These are phyloP conservation scores for Candida mattraensis DNA, from an alignment of 805 yeast genomes.

Conservation along the genomic window DNA sequence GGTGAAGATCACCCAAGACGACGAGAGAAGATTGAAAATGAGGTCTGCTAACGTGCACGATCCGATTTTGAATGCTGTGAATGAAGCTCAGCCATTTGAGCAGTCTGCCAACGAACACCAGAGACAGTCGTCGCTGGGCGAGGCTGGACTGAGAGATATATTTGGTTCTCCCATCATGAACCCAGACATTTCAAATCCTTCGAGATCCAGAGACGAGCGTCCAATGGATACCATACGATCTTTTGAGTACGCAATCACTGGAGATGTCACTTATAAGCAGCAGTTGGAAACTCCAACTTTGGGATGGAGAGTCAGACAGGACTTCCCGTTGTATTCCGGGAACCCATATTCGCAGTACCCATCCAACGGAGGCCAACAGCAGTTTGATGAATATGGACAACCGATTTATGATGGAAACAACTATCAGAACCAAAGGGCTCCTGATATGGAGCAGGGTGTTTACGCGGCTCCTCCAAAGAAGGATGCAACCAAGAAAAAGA, in stretches of 20 bases:
- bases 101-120: slow-evolving; percentile 42
- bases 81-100: slow-evolving; percentile 95
- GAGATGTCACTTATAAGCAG: slow-evolving; percentile 76
- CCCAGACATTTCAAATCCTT: slow-evolving; percentile 91
- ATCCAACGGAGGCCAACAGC: slow-evolving; percentile 30
- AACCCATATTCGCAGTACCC: slow-evolving; percentile 36
- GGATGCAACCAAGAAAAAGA: slow-evolving; percentile 66
- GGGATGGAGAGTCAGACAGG: slow-evolving; percentile 86
- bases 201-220: slow-evolving; percentile 90
- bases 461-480: slow-evolving; percentile 45
- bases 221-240: slow-evolving; percentile 94
- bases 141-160: slow-evolving; percentile 65
- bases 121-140: slow-evolving; percentile 34
- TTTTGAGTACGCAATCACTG: slow-evolving; percentile 92
- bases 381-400: slow-evolving; percentile 38
- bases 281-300: slow-evolving; percentile 74
- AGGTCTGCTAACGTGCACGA: slow-evolving; percentile 76
- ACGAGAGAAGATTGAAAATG: slow-evolving; percentile 55
- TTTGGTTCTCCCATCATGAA: slow-evolving; percentile 79
- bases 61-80: slow-evolving; percentile 91
- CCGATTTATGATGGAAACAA: slow-evolving; percentile 34
- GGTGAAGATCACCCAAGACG: slow-evolving; percentile 48
- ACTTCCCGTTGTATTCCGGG: slow-evolving; percentile 57
- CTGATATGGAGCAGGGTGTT: slow-evolving; percentile 32
- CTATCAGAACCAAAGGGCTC: slow-evolving; percentile 20